Evolutionary conservation across 805 yeast species (phyloP), one percentile per base, ranked within the genome.

Genomic region (Saturnispora diversa): DNA sequence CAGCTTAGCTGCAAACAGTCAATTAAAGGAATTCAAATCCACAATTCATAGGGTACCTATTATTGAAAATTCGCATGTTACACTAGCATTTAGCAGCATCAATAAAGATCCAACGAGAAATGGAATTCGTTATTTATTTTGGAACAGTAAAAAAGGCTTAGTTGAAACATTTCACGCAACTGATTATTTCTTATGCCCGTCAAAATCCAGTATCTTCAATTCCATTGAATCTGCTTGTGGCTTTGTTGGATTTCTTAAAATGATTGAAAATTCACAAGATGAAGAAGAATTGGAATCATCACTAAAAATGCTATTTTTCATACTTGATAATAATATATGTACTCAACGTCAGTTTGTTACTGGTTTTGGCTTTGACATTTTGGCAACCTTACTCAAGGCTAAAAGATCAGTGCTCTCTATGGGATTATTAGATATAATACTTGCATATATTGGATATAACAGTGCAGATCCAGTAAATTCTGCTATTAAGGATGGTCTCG

Each of bases 341-440:
- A 68, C 79, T 70, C 62, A 77, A 30, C 59, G 70, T 39, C 85
- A 79, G 44, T 72, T 80, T 52, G 84, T 78, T 48, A 63, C 68
- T 13, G 62, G 65, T 3, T 72, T 70, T 47, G 87, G 87, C 1
- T 82, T 75, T 50, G 75, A 74, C 20, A 66, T 79, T 3, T 52
- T 82, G 2, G 69, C 73, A 0, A 69, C 79, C 0, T 51, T 82
- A 7, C 50, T 80, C 21, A 71, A 69, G 30, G 60, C 68, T 21
- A 76, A 74, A 50, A 66, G 63, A 46, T 52, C 50, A 4, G 47
- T 50, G 38, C 58, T 71, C 3, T 51, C 60, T 5, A 47, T 72
- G n/a, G 67, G 66, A 15, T 58, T 77, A 3, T 51, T 81, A 11
- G 72, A 72, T 38, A 41, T 68, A 2, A 58, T 82, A 16, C 53